phyloP scores from a whole-genome alignment of 495 filamentous ascomycete genomes.

The Lophiotrema nucula region DNA sequence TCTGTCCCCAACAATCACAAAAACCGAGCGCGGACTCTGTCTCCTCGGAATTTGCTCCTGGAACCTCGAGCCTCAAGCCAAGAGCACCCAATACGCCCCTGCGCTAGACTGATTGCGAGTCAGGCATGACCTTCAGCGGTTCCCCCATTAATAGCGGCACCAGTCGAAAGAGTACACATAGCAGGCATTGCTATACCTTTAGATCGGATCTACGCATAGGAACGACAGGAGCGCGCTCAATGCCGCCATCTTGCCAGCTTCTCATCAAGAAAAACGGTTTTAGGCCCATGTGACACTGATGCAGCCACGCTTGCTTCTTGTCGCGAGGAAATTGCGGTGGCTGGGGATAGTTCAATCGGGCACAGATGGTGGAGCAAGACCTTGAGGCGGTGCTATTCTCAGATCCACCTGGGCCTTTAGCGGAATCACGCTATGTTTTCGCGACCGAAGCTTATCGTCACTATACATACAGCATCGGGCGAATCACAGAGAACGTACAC shows the following conservation, averaged over 20 bases:
- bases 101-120: neutral
- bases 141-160: neutral
- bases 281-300: too few relatives aligned
- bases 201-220: too few relatives aligned
- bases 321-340: too few relatives aligned
- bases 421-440: neutral
- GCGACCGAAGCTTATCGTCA: conserved; percentile 6
- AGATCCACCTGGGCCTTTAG: neutral
- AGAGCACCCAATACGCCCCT: neutral
- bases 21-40: too few relatives aligned
- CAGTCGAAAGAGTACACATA: neutral
- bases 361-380: neutral
- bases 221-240: too few relatives aligned
- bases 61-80: too few relatives aligned
- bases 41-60: too few relatives aligned
- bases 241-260: too few relatives aligned
- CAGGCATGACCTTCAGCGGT: neutral
- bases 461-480: neutral
- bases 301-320: too few relatives aligned
- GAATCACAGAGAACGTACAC: neutral
- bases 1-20: too few relatives aligned
- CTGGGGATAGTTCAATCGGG: neutral
- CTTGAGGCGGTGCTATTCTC: too few relatives aligned
- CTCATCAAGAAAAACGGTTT: too few relatives aligned
- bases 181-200: neutral